Percentiles rank a stretch among this genome's conserved stretches.
Conservation (phyloP, 2,329 filamentous ascomycete genomes). For the Whalleya microplaca region DNA sequence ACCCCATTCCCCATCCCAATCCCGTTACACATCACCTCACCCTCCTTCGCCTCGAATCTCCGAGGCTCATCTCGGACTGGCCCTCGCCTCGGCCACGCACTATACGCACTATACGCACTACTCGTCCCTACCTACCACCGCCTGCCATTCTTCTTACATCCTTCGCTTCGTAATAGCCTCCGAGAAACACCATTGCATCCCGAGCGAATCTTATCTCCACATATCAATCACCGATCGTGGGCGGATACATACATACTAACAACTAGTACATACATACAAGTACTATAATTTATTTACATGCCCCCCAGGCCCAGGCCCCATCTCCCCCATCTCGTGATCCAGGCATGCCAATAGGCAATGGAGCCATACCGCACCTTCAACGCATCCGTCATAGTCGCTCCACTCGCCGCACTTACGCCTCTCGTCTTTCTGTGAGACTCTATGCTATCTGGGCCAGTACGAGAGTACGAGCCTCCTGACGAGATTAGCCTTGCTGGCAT, state of each 20-base stretch:
- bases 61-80: conserved; percentile 26
- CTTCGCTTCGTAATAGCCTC: conserved; percentile 2
- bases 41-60: conserved; percentile 27
- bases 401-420: not conserved
- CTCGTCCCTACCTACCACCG: not conserved
- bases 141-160: not conserved
- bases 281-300: conserved; percentile 2
- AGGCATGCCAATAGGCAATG: conserved; percentile 13
- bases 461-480: too few relatives aligned
- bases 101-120: too few relatives aligned
- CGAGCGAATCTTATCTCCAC: conserved; percentile 29
- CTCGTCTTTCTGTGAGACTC: not conserved
- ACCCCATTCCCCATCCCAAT: conserved; percentile 5
- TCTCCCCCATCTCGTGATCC: conserved; percentile 21
- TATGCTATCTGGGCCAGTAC: not conserved
- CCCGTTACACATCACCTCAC: conserved; percentile 16
- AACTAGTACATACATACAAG: conserved; percentile 1
- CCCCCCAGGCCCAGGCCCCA: too few relatives aligned
- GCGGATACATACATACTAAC: conserved; percentile 2
- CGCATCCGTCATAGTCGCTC: not conserved
- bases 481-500: too few relatives aligned
- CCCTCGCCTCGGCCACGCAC: conserved; percentile 1
- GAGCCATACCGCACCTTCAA: not conserved
- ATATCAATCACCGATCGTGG: conserved; percentile 19
- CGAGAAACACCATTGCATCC: too few relatives aligned